Evolutionary conservation across 148 eudicot species (phyloP).

Genomic region (Limonium bicolor): DNA sequence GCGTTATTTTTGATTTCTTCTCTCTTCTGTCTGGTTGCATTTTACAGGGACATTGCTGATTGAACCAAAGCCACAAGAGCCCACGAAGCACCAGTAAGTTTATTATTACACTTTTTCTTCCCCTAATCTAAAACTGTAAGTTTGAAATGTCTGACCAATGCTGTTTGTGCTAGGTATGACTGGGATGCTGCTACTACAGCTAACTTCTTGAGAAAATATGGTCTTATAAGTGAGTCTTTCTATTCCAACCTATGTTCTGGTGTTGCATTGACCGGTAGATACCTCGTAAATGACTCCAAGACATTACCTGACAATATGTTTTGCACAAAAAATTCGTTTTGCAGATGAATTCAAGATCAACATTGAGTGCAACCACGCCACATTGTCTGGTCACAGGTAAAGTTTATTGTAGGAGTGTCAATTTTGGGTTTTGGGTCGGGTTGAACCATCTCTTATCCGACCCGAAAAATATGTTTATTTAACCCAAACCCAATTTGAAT

Average conservation of each 20-base stretch:
- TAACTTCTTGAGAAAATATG: slow-evolving; percentile 91
- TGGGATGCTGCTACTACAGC: slow-evolving; percentile 99
- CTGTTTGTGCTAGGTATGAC: slow-evolving; percentile 52
- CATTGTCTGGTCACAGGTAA: slow-evolving; percentile 93
- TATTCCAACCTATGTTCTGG: neutral
- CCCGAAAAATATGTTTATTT: too few relatives aligned
- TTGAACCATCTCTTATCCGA: too few relatives aligned
- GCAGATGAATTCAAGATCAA: slow-evolving; percentile 85
- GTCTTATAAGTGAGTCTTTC: slow-evolving; percentile 48
- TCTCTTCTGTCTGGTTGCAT: neutral
- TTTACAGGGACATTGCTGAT: slow-evolving; percentile 71
- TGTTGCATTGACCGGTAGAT: too few relatives aligned
- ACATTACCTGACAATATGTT: too few relatives aligned
- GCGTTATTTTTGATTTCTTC: neutral
- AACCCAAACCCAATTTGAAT: too few relatives aligned
- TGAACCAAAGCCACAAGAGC: slow-evolving; percentile 98
- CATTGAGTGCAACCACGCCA: slow-evolving; percentile 98
- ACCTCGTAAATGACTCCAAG: too few relatives aligned
- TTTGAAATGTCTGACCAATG: slow-evolving; percentile 4
- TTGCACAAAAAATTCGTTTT: too few relatives aligned
- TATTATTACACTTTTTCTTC: neutral
- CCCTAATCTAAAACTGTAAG: neutral
- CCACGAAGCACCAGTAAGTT: slow-evolving; percentile 92
- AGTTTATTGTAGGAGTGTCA: neutral
- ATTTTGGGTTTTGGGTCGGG: slow-evolving; percentile 1